These are phyloP conservation scores for Metschnikowia chrysomelidarum DNA, from an alignment of 805 yeast genomes.

Conservation along the genomic window DNA sequence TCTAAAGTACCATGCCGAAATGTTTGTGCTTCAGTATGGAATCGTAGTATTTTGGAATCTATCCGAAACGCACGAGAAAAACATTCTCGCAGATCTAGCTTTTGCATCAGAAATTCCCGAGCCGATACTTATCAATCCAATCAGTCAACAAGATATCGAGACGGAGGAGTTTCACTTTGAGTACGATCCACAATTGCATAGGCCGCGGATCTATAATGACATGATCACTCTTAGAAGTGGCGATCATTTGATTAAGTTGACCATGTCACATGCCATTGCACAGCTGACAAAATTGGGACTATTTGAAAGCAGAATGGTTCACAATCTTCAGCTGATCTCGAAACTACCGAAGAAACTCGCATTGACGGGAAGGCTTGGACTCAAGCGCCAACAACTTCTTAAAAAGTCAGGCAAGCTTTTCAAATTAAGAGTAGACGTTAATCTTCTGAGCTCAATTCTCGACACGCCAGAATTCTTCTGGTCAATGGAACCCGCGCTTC, in stretches of 20 bases:
- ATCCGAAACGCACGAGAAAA: constrained; percentile 88
- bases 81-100: constrained; percentile 87
- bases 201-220: constrained; percentile 85
- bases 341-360: constrained; percentile 88
- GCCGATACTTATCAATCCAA: constrained; percentile 63
- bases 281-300: constrained; percentile 90
- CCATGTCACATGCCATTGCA: constrained; percentile 95
- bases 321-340: constrained; percentile 79
- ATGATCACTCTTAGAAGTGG: constrained; percentile 88
- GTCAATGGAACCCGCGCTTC: constrained; percentile 92
- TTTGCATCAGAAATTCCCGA: constrained; percentile 51
- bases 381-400: constrained; percentile 78
- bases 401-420: constrained; percentile 89
- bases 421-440: constrained; percentile 90
- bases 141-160: constrained; percentile 86
- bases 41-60: constrained; percentile 99
- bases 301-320: constrained; percentile 89
- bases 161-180: constrained; percentile 84
- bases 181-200: constrained; percentile 58
- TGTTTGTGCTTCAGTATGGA: constrained; percentile 88
- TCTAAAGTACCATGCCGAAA: constrained; percentile 70
- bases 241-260: constrained; percentile 87
- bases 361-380: constrained; percentile 80
- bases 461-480: constrained; percentile 97
- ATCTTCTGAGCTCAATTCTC: constrained; percentile 81